A percentile compares a stretch with the other conserved stretches of the same genome.
phyloP scores from a whole-genome alignment of 1,139 yeast genomes.

The Lodderomyces oxycetoniae region DNA sequence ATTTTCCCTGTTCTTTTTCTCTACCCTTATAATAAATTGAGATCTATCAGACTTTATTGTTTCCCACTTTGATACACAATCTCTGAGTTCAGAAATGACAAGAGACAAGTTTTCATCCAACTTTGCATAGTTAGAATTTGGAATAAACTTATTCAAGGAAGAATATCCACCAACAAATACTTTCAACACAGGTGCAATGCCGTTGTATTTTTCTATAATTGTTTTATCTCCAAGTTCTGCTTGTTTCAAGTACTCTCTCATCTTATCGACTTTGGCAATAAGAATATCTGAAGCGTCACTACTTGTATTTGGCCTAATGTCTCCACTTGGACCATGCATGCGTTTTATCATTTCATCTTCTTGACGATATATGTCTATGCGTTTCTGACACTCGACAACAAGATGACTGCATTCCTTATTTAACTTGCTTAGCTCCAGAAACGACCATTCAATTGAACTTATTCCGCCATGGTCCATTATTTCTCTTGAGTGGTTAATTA shows the following conservation, averaged over 20 bases:
- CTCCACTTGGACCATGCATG: constrained; percentile 36
- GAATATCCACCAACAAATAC: constrained; percentile 42
- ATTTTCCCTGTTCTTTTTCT: constrained; percentile 42
- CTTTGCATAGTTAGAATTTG: constrained; percentile 40
- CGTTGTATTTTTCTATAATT: constrained; percentile 40
- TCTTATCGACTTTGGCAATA: constrained; percentile 35
- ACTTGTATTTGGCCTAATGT: constrained; percentile 30
- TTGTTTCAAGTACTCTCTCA: constrained; percentile 48
- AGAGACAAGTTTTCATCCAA: constrained; percentile 38
- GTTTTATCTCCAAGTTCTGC: constrained; percentile 61
- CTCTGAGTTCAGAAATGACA: constrained; percentile 41
- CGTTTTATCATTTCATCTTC: constrained; percentile 53
- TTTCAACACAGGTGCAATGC: constrained; percentile 39
- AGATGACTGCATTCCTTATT: constrained; percentile 38
- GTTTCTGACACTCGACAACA: constrained; percentile 40
- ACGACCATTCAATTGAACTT: constrained; percentile 33
- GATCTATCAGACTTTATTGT: constrained; percentile 31
- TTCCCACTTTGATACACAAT: constrained; percentile 24
- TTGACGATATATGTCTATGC: constrained; percentile 46
- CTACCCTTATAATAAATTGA: constrained; percentile 37
- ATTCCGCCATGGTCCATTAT: constrained; percentile 55
- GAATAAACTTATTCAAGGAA: constrained; percentile 43
- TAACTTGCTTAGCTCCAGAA: constrained; percentile 43
- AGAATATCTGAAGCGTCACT: constrained; percentile 34
- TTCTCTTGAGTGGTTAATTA: constrained; percentile 52